Base-by-base conservation (phyloP, 345 rosid genomes). In the Populus tremula region DNA sequence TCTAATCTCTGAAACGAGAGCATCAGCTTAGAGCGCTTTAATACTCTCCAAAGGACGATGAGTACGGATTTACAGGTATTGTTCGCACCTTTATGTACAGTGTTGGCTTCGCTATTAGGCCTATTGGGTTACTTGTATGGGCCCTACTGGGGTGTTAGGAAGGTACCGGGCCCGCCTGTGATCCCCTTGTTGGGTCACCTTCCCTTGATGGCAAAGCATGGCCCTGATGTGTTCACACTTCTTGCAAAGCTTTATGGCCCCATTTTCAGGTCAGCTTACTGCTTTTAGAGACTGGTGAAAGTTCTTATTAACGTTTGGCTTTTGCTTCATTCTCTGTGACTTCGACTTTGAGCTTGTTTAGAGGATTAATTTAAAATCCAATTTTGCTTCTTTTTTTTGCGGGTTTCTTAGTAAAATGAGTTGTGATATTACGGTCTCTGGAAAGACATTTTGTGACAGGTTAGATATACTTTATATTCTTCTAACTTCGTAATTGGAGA, bases 181-280 rank as follows among this genome's bases (percentile, higher is more conserved):
- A 9, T 75, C 56, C 81, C 77, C 25, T 31, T 82, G 5, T 20
- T 77, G 35, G 99, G 98, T n/a, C 97, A 93, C 89, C 87, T 91
- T 76, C 98, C 91, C 21, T 82, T 91, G 86, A 88, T 95, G 87
- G 93, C 98, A 23, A 87, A 95, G 87, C 86, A 86, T 41, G 94
- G 98, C 43, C 97, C 94, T 54, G 96, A 89, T 61, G 88, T 93
- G 64, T 93, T 93, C 82, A 86, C 97, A 11, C 84, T 91, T 63
- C 97, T 91, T 70, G 97, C 97, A 80, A 87, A 91, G 63, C 86
- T 77, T 49, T 92, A 93, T 82, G 96, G 99, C 54, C 96, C 98
- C 62, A 87, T 92, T 77, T 95, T 89, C 96, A 93, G 99, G 98
- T 94, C 67, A 54, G 87, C 74, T 79, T 50, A 50, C n/a, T 17